Evolutionary conservation across 2,329 filamentous ascomycete species (phyloP).

Genomic region (Fusarium domesticum): DNA sequence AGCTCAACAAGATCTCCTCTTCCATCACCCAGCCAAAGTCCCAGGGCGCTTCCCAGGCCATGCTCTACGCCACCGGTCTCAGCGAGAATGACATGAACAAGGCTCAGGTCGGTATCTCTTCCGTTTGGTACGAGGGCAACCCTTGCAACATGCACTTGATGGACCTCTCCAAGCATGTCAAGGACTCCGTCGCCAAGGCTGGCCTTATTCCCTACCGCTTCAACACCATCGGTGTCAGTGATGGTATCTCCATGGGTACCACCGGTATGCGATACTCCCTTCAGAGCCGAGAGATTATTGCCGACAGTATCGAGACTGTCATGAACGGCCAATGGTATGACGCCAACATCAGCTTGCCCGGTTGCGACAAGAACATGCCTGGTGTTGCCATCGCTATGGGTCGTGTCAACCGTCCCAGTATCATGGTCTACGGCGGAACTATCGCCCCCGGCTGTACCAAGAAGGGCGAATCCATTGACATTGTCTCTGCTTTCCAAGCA

Average conservation of each 20-base stretch:
- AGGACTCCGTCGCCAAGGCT: constrained; percentile 60
- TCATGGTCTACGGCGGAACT: constrained; percentile 97
- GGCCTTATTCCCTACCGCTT: constrained; percentile 93
- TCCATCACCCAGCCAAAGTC: constrained; percentile 95
- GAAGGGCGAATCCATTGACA: constrained; percentile 77
- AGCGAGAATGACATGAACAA: constrained; percentile 87
- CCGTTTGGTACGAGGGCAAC: constrained; percentile 97
- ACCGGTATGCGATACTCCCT: constrained; percentile 94
- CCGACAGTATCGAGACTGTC: constrained; percentile 97
- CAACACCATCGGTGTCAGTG: constrained; percentile 97
- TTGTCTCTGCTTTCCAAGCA: constrained; percentile 95
- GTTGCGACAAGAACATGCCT: constrained; percentile 99
- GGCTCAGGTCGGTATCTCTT: constrained; percentile 95
- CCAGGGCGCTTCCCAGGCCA: constrained; percentile 96
- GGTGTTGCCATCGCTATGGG: constrained; percentile 92
- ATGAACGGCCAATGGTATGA: constrained; percentile 99
- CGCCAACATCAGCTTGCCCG: constrained; percentile 92
- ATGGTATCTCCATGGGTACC: constrained; percentile 98
- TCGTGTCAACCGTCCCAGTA: constrained; percentile 83
- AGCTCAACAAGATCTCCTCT: constrained; percentile 80
- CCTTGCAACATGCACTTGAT: constrained; percentile 99
- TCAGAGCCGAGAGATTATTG: constrained; percentile 93
- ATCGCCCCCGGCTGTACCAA: constrained; percentile 87
- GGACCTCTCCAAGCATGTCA: constrained; percentile 77
- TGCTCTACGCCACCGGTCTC: constrained; percentile 95